Conservation (phyloP, 768 basidiomycete genomes). For the Tremella fuciformis region DNA sequence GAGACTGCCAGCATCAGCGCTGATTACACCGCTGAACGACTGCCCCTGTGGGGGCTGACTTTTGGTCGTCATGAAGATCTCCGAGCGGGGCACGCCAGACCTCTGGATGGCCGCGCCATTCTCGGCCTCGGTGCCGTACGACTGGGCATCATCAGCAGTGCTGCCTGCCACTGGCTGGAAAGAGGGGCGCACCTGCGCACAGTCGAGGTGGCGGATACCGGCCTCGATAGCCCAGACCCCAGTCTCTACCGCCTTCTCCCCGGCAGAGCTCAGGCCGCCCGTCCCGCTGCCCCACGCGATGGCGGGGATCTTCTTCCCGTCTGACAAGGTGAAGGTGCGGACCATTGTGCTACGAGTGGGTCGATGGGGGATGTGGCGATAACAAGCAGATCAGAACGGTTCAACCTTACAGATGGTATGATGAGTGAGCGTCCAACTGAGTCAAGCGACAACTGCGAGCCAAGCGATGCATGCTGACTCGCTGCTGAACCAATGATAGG, state of each 20-base stretch:
- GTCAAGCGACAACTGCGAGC: no score
- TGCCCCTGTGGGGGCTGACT: slow-evolving; percentile 5
- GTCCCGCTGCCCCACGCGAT: slow-evolving; percentile 46
- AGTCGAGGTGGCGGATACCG: slow-evolving; percentile 45
- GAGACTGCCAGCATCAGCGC: slow-evolving; percentile 8
- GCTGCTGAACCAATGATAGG: no score
- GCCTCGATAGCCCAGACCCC: slow-evolving; percentile 33
- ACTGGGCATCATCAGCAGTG: background rate
- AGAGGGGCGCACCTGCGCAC: slow-evolving; percentile 29
- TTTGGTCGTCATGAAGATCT: slow-evolving; percentile 48
- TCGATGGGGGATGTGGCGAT: background rate
- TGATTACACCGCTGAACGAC: background rate
- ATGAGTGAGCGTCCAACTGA: no score
- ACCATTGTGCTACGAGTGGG: slow-evolving; percentile 15
- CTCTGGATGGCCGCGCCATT: slow-evolving; percentile 28
- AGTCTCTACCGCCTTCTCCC: slow-evolving; percentile 20
- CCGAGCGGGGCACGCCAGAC: slow-evolving; percentile 20
- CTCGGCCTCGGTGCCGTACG: slow-evolving; percentile 42
- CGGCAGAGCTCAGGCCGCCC: slow-evolving; percentile 14
- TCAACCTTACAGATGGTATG: no score
- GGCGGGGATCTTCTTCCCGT: slow-evolving; percentile 44
- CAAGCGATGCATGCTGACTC: no score
- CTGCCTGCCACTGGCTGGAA: no score
- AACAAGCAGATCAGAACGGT: background rate
- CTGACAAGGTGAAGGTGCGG: slow-evolving; percentile 34